Percentiles rank a stretch among this genome's conserved stretches.
Evolutionary conservation across 78 protist species (phyloP).

Genomic region (Dictyostelium capitatum): DNA sequence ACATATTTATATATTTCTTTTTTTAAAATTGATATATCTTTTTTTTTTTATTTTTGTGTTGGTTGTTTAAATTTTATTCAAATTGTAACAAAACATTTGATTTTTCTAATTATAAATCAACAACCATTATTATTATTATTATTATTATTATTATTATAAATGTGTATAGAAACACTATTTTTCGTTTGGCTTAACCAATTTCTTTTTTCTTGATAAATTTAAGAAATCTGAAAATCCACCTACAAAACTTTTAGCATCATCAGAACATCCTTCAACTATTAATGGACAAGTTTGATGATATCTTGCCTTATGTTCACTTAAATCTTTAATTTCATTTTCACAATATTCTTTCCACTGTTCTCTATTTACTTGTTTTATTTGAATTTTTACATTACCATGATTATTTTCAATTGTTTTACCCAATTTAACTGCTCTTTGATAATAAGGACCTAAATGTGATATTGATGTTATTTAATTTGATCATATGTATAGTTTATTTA

Average conservation of each 20-base stretch:
- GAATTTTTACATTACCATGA: conserved; percentile 16
- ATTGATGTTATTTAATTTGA: background rate
- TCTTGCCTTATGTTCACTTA: conserved; percentile 15
- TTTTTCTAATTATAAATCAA: too few relatives aligned
- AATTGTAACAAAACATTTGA: too few relatives aligned
- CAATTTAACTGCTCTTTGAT: conserved; percentile 63
- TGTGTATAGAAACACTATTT: too few relatives aligned
- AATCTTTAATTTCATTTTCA: background rate
- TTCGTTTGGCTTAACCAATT: background rate
- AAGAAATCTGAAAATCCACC: conserved; percentile 71
- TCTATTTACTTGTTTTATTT: conserved; percentile 4
- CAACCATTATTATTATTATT: too few relatives aligned
- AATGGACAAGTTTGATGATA: conserved; percentile 75
- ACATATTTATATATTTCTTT: too few relatives aligned
- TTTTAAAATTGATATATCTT: too few relatives aligned
- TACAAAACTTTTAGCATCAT: conserved; percentile 52
- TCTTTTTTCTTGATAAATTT: conserved; percentile 49
- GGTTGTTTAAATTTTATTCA: too few relatives aligned
- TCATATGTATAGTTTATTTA: background rate
- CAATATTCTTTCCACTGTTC: conserved; percentile 52
- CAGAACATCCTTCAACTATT: conserved; percentile 57
- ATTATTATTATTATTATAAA: too few relatives aligned
- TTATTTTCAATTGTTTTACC: conserved; percentile 24
- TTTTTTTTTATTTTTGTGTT: too few relatives aligned
- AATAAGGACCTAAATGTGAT: conserved; percentile 43